These are phyloP conservation scores for Seiridium unicorne DNA, from an alignment of 2,329 filamentous ascomycete genomes.

Conservation along the genomic window DNA sequence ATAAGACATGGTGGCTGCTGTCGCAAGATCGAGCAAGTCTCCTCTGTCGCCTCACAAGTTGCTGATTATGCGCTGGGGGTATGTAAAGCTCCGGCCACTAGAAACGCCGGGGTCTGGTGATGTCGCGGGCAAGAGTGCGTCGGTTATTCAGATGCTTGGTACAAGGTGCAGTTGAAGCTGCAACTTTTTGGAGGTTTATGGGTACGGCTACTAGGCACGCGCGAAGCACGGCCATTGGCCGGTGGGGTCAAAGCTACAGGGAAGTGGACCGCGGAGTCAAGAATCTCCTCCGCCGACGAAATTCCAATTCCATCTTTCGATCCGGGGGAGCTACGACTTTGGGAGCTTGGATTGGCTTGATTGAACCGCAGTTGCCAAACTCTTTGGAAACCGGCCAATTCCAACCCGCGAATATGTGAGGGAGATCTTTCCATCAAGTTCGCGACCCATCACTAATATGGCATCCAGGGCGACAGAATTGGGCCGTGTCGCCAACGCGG, in stretches of 20 bases:
- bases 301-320: neutral
- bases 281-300: conserved; percentile 2
- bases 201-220: neutral
- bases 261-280: neutral
- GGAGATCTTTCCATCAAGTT: too few relatives aligned
- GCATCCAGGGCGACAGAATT: conserved; percentile 9
- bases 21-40: neutral
- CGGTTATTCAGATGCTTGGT: neutral
- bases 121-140: neutral
- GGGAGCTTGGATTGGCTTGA: neutral
- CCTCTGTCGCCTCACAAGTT: neutral
- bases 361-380: neutral
- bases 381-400: neutral
- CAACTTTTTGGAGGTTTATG: neutral
- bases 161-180: neutral
- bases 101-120: neutral
- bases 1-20: conserved; percentile 47
- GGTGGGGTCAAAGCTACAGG: neutral
- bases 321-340: neutral
- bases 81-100: too few relatives aligned
- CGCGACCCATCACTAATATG: too few relatives aligned
- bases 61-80: neutral
- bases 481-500: conserved; percentile 12
- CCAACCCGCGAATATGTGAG: conserved; percentile 7
- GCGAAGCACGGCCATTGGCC: neutral